A percentile compares a stretch with the other conserved stretches of the same genome.
Evolutionary conservation across 176 grass and related monocot species (phyloP).

Genomic region (Carex cristatella): DNA sequence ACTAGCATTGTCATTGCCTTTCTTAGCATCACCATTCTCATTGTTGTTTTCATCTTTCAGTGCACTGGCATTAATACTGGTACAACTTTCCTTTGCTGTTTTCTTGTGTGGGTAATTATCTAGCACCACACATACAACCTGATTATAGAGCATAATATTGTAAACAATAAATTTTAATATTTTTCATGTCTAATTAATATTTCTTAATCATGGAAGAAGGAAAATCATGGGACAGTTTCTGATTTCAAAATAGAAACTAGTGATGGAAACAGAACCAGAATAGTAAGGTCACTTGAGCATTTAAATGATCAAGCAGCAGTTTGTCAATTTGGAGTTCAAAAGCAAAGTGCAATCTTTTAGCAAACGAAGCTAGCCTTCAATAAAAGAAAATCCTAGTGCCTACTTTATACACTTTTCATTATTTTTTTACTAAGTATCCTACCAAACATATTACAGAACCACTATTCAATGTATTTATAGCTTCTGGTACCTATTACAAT

Average conservation of each 20-base stretch:
- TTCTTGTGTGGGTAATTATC: conserved; percentile 71
- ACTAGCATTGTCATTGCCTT: conserved; percentile 17
- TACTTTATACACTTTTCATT: neutral
- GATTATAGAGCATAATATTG: conserved; percentile 16
- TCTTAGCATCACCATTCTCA: conserved; percentile 14
- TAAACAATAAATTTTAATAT: neutral
- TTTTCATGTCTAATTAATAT: neutral
- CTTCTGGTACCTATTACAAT: neutral
- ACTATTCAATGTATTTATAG: neutral
- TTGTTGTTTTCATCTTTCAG: conserved; percentile 19
- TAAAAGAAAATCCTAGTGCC: neutral
- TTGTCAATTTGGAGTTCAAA: neutral
- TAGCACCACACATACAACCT: conserved; percentile 83
- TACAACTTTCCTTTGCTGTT: conserved; percentile 35
- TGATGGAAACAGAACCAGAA: neutral
- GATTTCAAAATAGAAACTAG: neutral
- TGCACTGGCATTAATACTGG: neutral
- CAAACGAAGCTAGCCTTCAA: neutral
- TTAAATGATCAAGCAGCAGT: neutral
- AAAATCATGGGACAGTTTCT: neutral
- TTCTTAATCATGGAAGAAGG: neutral
- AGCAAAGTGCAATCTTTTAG: neutral
- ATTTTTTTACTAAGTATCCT: neutral
- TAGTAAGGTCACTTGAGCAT: neutral
- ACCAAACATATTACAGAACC: neutral